Percentiles rank a stretch among this genome's conserved stretches.
phyloP scores from a whole-genome alignment of 805 yeast genomes.

The Lipomyces yamanashiensis region DNA sequence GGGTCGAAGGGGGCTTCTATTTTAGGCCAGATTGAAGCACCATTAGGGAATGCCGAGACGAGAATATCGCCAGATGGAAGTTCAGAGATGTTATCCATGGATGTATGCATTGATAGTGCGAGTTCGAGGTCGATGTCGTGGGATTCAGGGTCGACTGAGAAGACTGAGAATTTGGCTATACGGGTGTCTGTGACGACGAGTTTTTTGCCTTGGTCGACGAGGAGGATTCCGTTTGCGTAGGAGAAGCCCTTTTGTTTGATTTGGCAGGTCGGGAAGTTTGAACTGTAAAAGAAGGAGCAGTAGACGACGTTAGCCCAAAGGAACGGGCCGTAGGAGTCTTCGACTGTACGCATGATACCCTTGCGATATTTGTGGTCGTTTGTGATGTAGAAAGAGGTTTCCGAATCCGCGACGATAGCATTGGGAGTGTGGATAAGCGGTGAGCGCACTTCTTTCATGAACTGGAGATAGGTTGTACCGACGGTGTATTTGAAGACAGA shows the following conservation, averaged over 20 bases:
- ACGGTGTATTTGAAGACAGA: slow-evolving; percentile 14
- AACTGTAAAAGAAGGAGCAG: slow-evolving; percentile 5
- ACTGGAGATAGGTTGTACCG: slow-evolving; percentile 6
- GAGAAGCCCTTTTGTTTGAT: slow-evolving; percentile 7
- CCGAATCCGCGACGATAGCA: slow-evolving; percentile 17
- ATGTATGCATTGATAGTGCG: slow-evolving; percentile 1
- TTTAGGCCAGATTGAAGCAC: slow-evolving; percentile 11
- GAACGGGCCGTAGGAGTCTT: slow-evolving; percentile 20
- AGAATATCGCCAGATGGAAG: slow-evolving; percentile 23
- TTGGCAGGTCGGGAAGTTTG: background rate
- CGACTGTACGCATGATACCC: slow-evolving; percentile 10
- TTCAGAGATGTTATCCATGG: slow-evolving; percentile 14
- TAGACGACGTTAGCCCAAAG: slow-evolving; percentile 20
- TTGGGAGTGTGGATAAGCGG: slow-evolving; percentile 20
- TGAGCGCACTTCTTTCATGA: slow-evolving; percentile 3
- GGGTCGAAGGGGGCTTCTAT: slow-evolving; percentile 17
- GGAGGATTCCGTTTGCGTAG: slow-evolving; percentile 16
- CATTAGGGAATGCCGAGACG: slow-evolving; percentile 22
- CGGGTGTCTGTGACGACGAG: slow-evolving; percentile 19
- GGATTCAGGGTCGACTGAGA: slow-evolving; percentile 5
- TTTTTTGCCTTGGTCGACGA: slow-evolving; percentile 16
- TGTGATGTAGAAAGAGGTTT: slow-evolving; percentile 20
- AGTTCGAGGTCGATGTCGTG: slow-evolving; percentile 14
- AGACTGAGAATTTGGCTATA: slow-evolving; percentile 12
- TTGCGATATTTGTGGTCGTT: slow-evolving; percentile 24